Conservation (phyloP, 768 basidiomycete genomes). For the Pulveroboletus sp. region DNA sequence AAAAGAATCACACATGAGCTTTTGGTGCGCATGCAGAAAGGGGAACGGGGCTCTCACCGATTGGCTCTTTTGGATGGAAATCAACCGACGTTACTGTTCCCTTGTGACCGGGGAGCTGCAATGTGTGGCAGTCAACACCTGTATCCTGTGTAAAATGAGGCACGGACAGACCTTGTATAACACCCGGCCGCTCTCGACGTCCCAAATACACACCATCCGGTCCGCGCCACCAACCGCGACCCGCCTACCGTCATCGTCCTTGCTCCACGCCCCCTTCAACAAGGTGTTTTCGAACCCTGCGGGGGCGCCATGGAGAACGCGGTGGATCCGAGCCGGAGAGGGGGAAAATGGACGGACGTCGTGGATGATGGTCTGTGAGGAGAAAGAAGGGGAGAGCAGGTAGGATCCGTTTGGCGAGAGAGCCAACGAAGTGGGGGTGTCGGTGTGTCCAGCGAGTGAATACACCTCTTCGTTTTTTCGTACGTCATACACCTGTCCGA, state of each 20-base stretch:
- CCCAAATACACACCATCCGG: constrained; percentile 83
- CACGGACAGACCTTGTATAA: constrained; percentile 64
- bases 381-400: constrained; percentile 87
- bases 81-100: constrained; percentile 95
- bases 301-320: constrained; percentile 75
- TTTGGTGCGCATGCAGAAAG: background rate
- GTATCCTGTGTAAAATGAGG: background rate
- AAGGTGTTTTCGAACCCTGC: constrained; percentile 92
- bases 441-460: constrained; percentile 77
- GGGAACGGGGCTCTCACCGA: constrained; percentile 53
- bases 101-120: constrained; percentile 89
- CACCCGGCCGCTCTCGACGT: constrained; percentile 70
- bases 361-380: constrained; percentile 84
- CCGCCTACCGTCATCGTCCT: constrained; percentile 72
- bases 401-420: constrained; percentile 86
- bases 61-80: constrained; percentile 94
- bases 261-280: constrained; percentile 83
- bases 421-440: constrained; percentile 90
- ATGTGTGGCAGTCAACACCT: background rate
- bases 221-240: constrained; percentile 90
- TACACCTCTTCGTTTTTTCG: constrained; percentile 81
- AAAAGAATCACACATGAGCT: background rate
- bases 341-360: constrained; percentile 94
- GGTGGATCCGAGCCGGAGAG: constrained; percentile 74
- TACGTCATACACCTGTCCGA: constrained; percentile 75